phyloP scores from a whole-genome alignment of 1,139 yeast species.

The Yamadazyma trypodendri region DNA sequence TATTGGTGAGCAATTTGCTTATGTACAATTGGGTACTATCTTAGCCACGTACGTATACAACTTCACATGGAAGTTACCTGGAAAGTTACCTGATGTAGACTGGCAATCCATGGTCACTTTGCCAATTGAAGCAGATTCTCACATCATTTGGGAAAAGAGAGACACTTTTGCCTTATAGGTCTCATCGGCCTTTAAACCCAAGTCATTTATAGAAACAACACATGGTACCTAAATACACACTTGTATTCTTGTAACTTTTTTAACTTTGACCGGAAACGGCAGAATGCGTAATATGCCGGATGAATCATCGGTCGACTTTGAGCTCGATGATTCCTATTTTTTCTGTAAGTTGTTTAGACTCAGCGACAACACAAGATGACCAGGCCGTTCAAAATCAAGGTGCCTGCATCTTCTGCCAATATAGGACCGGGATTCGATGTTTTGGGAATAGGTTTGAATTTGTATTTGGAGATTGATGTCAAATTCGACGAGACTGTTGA shows the following conservation, averaged over 20 bases:
- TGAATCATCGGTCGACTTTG: constrained; percentile 1
- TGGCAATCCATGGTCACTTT: constrained; percentile 92
- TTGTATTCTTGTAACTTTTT: no score
- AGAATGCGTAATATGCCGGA: neutral
- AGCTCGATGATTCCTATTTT: constrained; percentile 3
- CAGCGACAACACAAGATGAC: neutral
- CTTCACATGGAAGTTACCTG: constrained; percentile 72
- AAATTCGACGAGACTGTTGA: constrained; percentile 53
- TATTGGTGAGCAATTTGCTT: constrained; percentile 98
- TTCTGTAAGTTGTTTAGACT: neutral
- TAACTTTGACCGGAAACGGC: constrained; percentile 1
- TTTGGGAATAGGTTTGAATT: constrained; percentile 80
- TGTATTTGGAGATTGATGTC: constrained; percentile 71
- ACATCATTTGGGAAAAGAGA: constrained; percentile 74
- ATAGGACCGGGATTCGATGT: constrained; percentile 99
- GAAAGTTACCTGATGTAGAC: constrained; percentile 73
- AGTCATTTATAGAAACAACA: neutral
- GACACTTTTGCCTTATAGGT: constrained; percentile 25
- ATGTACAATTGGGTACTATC: constrained; percentile 86
- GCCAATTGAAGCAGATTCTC: constrained; percentile 73
- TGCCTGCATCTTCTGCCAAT: constrained; percentile 97
- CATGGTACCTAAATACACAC: no score
- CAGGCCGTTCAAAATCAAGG: constrained; percentile 44
- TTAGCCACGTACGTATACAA: constrained; percentile 74
- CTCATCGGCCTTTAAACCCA: neutral